These are phyloP conservation scores for Pythium insidiosum DNA, from an alignment of 352 stramenopile genomes.

Conservation along the genomic window DNA sequence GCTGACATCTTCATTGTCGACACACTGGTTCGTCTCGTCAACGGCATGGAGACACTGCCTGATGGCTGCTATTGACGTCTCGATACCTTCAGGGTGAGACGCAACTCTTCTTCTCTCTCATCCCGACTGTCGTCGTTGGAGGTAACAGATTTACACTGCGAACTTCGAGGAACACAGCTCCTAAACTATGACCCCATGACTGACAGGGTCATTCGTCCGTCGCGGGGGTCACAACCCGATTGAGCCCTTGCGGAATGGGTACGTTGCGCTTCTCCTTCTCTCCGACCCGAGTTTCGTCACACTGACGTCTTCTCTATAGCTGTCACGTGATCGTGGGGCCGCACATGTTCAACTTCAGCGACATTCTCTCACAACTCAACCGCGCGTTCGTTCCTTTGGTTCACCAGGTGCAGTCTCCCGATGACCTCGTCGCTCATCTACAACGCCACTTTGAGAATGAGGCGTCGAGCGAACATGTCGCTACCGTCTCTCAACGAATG, in stretches of 20 bases:
- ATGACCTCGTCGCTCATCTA: background rate
- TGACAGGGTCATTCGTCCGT: conserved; percentile 41
- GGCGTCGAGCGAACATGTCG: too few relatives aligned
- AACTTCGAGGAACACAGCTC: background rate
- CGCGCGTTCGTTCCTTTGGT: background rate
- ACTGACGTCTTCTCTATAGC: too few relatives aligned
- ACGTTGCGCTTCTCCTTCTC: background rate
- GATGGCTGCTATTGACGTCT: background rate
- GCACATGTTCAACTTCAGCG: conserved; percentile 63
- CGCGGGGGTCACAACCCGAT: conserved; percentile 71
- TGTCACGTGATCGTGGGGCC: conserved; percentile 59
- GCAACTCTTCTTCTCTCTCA: conserved; percentile 32
- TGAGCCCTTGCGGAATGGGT: conserved; percentile 58
- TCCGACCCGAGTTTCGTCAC: too few relatives aligned
- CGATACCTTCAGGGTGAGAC: conserved; percentile 39
- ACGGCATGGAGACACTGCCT: too few relatives aligned
- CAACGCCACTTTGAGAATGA: background rate
- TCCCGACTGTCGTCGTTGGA: conserved; percentile 54
- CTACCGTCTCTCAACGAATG: too few relatives aligned
- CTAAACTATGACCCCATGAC: background rate
- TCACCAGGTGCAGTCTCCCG: background rate
- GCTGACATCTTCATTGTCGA: conserved; percentile 60
- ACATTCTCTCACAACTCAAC: conserved; percentile 25
- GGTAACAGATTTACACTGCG: conserved; percentile 13
- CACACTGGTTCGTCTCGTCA: too few relatives aligned